Evolutionary conservation across 73 alveolate species (phyloP).

Genomic region (Halteria grandinella): DNA sequence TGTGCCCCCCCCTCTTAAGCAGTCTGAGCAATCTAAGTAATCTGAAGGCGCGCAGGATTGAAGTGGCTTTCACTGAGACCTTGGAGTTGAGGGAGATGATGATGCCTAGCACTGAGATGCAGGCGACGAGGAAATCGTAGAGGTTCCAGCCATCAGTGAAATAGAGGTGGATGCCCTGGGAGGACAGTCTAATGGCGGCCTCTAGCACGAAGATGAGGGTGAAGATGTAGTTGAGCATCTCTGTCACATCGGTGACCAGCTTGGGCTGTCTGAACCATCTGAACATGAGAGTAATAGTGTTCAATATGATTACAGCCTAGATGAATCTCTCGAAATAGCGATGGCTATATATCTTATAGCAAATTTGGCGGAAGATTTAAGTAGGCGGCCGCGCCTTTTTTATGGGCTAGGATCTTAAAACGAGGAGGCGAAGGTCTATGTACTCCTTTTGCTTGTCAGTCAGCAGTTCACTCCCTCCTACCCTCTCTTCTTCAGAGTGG

Average conservation of each 20-base stretch:
- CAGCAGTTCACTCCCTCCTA: conserved; percentile 48
- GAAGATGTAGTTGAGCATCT: conserved; percentile 16
- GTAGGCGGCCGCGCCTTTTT: not conserved
- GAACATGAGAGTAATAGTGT: conserved; percentile 16
- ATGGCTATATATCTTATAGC: conserved; percentile 11
- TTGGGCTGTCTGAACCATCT: conserved; percentile 45
- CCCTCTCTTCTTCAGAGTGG: conserved; percentile 55
- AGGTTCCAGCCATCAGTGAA: conserved; percentile 33
- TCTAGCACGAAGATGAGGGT: conserved; percentile 26
- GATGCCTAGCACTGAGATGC: conserved; percentile 33
- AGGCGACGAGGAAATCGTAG: conserved; percentile 44
- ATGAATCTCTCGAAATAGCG: conserved; percentile 18
- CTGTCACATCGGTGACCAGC: conserved; percentile 12
- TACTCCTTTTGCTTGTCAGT: conserved; percentile 59
- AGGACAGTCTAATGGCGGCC: conserved; percentile 4
- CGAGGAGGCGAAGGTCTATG: conserved; percentile 58
- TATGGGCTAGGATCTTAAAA: conserved; percentile 44
- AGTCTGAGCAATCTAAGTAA: conserved; percentile 61
- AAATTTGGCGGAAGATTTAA: not conserved
- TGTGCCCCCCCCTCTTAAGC: conserved; percentile 62
- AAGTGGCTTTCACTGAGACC: conserved; percentile 60
- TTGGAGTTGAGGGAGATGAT: not conserved
- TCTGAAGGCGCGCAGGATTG: conserved; percentile 70
- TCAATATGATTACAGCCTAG: not conserved
- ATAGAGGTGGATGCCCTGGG: conserved; percentile 21